phyloP scores from a whole-genome alignment of 2,329 filamentous ascomycete genomes.

The Colletotrichum filicis region DNA sequence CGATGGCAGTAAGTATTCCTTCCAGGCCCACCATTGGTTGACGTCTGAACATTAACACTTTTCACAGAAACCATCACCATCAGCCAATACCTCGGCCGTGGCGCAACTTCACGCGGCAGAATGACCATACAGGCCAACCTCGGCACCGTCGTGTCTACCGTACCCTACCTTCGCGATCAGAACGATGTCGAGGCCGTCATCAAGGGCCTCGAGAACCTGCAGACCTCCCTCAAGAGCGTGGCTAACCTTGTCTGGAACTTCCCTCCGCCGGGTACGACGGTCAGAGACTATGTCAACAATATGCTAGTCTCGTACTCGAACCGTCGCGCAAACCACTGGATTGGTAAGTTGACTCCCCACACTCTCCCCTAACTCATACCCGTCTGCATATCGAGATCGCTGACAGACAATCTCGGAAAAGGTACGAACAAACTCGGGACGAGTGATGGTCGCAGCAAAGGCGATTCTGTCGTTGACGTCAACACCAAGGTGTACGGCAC shows the following conservation, averaged over 20 bases:
- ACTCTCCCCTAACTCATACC: too few species aligned
- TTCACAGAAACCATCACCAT: constrained; percentile 60
- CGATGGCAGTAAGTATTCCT: constrained; percentile 43
- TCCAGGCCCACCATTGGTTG: not conserved
- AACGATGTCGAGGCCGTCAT: constrained; percentile 73
- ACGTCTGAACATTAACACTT: constrained; percentile 4
- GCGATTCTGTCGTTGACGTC: constrained; percentile 70
- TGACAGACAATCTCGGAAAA: constrained; percentile 42
- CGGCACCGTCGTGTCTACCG: constrained; percentile 66
- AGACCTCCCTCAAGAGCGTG: constrained; percentile 63
- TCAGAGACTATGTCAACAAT: constrained; percentile 66
- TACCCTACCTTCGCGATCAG: constrained; percentile 69
- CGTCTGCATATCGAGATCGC: too few species aligned
- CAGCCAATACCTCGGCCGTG: constrained; percentile 72
- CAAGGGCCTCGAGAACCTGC: constrained; percentile 70
- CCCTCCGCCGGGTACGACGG: constrained; percentile 61
- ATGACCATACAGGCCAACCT: constrained; percentile 69
- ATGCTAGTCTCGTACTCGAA: constrained; percentile 53
- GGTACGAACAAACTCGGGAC: constrained; percentile 69
- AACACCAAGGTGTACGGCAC: constrained; percentile 75
- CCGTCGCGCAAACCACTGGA: constrained; percentile 63
- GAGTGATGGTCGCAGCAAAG: constrained; percentile 62
- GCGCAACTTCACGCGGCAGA: constrained; percentile 69
- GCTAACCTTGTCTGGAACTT: constrained; percentile 66
- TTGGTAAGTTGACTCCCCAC: constrained; percentile 43